Conservation (phyloP, 257 asterid genomes). For the Ligustrum vulgare region DNA sequence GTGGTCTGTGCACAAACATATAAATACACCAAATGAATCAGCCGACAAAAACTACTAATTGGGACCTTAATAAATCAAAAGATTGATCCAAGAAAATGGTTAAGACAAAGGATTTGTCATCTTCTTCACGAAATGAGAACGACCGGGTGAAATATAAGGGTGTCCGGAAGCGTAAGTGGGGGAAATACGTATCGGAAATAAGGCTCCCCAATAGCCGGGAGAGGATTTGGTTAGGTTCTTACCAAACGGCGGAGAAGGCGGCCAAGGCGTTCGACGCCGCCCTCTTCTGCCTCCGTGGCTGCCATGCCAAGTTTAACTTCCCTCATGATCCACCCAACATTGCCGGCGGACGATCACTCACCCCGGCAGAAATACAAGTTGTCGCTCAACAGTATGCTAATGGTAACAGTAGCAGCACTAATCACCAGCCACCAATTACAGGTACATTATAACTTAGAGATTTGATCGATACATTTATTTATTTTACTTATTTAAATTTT, state of each 20-base stretch:
- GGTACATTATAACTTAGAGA: neutral
- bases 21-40: neutral
- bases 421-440: neutral
- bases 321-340: constrained; percentile 21
- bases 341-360: neutral
- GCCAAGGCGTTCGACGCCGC: constrained; percentile 31
- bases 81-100: neutral
- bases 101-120: neutral
- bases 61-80: neutral
- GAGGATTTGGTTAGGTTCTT: constrained; percentile 23
- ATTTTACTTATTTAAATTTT: neutral
- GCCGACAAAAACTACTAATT: neutral
- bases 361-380: constrained; percentile 25
- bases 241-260: constrained; percentile 25
- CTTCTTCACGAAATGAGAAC: neutral
- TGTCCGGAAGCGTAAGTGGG: constrained; percentile 28
- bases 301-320: constrained; percentile 22
- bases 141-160: constrained; percentile 20
- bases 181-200: constrained; percentile 29
- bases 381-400: constrained; percentile 18
- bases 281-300: constrained; percentile 29
- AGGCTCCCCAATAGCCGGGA: constrained; percentile 29
- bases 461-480: neutral
- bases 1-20: constrained; percentile 6
- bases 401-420: neutral